These are phyloP conservation scores for Coemansia sp. DNA, from an alignment of 371 early-diverging fungal species.

Conservation along the genomic window DNA sequence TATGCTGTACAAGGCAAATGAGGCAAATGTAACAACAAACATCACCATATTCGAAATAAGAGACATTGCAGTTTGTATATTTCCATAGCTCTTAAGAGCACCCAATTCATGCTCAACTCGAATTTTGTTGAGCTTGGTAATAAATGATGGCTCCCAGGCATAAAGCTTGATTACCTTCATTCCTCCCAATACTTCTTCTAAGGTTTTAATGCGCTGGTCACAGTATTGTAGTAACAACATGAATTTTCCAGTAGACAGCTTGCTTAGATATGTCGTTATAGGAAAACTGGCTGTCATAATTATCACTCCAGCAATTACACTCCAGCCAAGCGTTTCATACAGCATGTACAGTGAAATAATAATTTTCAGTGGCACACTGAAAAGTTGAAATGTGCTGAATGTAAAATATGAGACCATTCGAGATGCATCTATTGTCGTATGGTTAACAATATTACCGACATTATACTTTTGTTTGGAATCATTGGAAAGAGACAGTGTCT, in stretches of 20 bases:
- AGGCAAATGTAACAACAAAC: conserved; percentile 79
- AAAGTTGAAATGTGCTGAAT: conserved; percentile 57
- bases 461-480: conserved; percentile 76
- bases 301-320: conserved; percentile 84
- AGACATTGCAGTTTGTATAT: conserved; percentile 62
- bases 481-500: conserved; percentile 78
- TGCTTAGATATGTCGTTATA: conserved; percentile 61
- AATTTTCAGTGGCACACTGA: conserved; percentile 92
- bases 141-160: conserved; percentile 72
- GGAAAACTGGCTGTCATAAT: conserved; percentile 77
- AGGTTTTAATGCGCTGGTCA: conserved; percentile 82
- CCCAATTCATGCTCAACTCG: conserved; percentile 75
- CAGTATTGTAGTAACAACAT: conserved; percentile 87
- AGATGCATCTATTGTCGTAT: conserved; percentile 88
- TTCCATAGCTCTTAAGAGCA: conserved; percentile 73
- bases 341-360: conserved; percentile 73
- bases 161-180: conserved; percentile 90
- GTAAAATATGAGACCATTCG: conserved; percentile 62
- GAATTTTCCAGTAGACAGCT: conserved; percentile 64
- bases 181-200: conserved; percentile 89
- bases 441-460: conserved; percentile 85
- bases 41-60: conserved; percentile 72
- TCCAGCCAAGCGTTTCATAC: conserved; percentile 77
- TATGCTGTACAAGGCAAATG: conserved; percentile 74
- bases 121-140: conserved; percentile 63